Evolutionary conservation across 2,329 filamentous ascomycete genomes (phyloP), one percentile per base, ranked within the genome.

Genomic region (Penicillium rolfsii): DNA sequence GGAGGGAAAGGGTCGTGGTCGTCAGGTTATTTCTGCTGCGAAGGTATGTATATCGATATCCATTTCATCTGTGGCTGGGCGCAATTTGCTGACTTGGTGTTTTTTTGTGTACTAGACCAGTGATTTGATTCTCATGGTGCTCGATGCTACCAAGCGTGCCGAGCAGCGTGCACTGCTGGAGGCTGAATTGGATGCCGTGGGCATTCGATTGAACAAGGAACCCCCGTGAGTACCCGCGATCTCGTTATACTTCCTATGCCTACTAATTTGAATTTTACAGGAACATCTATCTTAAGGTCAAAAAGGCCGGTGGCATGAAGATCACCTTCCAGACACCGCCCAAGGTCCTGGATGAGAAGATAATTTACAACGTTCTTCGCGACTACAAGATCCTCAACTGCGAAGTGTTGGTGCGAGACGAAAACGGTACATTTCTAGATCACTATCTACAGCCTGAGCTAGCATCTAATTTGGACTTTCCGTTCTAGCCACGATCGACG

Each of bases 341-440:
- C 4, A 98, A 98, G 77, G 81, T 90, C 62, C 83, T 99, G 60
- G 95, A 99, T 78, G 94, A 99, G 78, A 97, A 96, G 81, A 97
- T 99, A 91, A 84, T 99, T 61, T 96, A 89, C 83, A 97, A 97
- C 81, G 97, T 99, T 73, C 84, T 99, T 54, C 90, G 92, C 68
- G 95, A 99, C 83, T 99, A 99, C 87, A 97, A 97, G 82, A 93
- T 99, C 70, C 86, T 99, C 62, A 99, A 99, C 82, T 95, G 91
- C 79, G 95, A 99, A 77, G 93, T 99, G 0, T 86, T 99, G 24
- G 87, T 99, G 16, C 90, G 95, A 70, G 95, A 99, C 75, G 95
- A 99, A 73, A 88, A 96, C 75, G 85, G 85, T 86, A 76, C 43
- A 40, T n/a, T n/a, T 14, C 8, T 19, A 33, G 8, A 7, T 24